Evolutionary conservation across 768 basidiomycete genomes (phyloP), one percentile per base, ranked within the genome.

Genomic region (Hypsizygus marmoreus): DNA sequence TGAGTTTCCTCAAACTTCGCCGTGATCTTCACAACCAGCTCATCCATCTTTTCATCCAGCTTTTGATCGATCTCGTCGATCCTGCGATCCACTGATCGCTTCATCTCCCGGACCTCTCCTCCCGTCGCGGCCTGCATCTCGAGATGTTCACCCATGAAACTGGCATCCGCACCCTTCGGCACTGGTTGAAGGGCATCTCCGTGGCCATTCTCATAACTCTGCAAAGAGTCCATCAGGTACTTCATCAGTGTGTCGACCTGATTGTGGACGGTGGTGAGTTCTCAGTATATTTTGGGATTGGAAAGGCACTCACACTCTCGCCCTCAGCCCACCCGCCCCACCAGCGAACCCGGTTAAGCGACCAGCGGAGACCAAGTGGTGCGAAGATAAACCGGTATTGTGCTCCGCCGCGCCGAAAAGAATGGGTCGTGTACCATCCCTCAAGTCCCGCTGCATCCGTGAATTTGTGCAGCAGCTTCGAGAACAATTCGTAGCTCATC

Each of bases 321-420:
- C 63, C 59, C 19, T 54, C 53, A 11, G 69, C 69, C 73, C 71
- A 73, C 9, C 70, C 69, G 0, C 71, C 73, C 71, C 73, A 75
- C 72, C 71, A 74, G 5, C 55, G 56, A 5, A 73, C 60, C 1
- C 34, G 52, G 6, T 41, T 53, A n/a, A 75, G 47, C 0, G 66
- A 58, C 72, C 74, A 76, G 3, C 61, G 52, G 31, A 66, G 40
- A 0, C 65, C 61, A 4, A 66, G 13, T 0, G 66, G 71, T 1
- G 70, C 68, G 46, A 53, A 65, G 57, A 73, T 72, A 39, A 74
- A 68, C 0, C 60, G 53, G 49, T 73, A 72, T 40, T 72, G 69
- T 0, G 68, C 62, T 2, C 71, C 71, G 16, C 70, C 69, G 7
- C 65, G 54, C 7, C 64, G 58, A 32, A 70, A 63, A 25, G 58